Evolutionary conservation across 192 early-diverging fungal species (phyloP).

Genomic region (Gryganskiella cystojenkinii): DNA sequence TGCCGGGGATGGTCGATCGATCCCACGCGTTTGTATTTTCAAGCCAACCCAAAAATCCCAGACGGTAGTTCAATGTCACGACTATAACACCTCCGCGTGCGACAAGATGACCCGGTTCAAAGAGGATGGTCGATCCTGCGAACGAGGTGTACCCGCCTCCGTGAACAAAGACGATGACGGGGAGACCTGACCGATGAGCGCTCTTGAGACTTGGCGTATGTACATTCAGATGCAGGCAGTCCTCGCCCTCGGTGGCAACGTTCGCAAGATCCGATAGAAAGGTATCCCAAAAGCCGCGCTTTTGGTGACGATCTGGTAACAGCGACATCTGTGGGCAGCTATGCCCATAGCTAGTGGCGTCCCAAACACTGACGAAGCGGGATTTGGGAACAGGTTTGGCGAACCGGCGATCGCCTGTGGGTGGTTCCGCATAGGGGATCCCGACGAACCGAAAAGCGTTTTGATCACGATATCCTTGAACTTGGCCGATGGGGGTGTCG

Average conservation of each 20-base stretch:
- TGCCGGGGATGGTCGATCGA: constrained; percentile 18
- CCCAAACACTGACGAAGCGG: constrained; percentile 1
- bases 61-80: constrained; percentile 50
- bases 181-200: background rate
- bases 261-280: constrained; percentile 2
- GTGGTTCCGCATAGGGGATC: constrained; percentile 46
- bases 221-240: constrained; percentile 45
- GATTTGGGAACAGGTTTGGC: constrained; percentile 26
- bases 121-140: constrained; percentile 31
- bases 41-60: constrained; percentile 36
- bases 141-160: constrained; percentile 29
- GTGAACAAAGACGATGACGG: constrained; percentile 42
- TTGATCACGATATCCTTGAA: constrained; percentile 44
- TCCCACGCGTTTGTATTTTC: constrained; percentile 12
- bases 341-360: constrained; percentile 8
- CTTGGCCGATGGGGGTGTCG: constrained; percentile 20
- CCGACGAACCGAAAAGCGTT: constrained; percentile 48
- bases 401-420: constrained; percentile 26
- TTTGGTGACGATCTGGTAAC: background rate
- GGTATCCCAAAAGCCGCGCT: background rate
- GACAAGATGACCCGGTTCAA: constrained; percentile 36
- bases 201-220: constrained; percentile 45
- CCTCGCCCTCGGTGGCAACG: constrained; percentile 26
- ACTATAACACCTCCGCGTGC: constrained; percentile 40
- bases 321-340: constrained; percentile 18